Evolutionary conservation across 179 eudicot genomes (phyloP).

Genomic region (Spinacia oleracea): DNA sequence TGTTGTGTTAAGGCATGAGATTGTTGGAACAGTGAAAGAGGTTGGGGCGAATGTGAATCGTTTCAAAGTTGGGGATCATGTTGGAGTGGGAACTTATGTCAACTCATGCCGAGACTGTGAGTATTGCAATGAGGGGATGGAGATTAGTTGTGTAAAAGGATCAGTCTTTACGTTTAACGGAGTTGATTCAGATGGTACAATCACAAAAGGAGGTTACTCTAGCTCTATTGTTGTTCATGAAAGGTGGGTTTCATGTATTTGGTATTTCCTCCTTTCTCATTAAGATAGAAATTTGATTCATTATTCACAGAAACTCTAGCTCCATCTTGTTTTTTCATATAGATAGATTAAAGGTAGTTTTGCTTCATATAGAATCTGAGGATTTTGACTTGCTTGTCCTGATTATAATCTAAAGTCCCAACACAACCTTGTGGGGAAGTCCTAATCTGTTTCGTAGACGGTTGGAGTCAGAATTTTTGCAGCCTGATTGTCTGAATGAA

Average conservation of each 20-base stretch:
- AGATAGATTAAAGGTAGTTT: background rate
- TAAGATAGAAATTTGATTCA: background rate
- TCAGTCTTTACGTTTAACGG: constrained; percentile 59
- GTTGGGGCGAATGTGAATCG: constrained; percentile 58
- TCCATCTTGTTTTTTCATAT: background rate
- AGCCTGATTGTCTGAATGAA: background rate
- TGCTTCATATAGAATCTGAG: background rate
- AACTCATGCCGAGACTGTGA: constrained; percentile 83
- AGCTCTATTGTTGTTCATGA: constrained; percentile 70
- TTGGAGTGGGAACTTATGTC: constrained; percentile 81
- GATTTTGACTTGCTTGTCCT: background rate
- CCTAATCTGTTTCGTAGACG: too few relatives aligned
- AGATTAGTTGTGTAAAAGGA: constrained; percentile 63
- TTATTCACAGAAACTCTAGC: background rate
- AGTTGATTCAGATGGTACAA: constrained; percentile 64
- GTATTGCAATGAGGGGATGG: constrained; percentile 57
- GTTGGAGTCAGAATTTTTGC: background rate
- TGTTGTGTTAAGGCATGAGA: constrained; percentile 59
- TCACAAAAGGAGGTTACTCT: constrained; percentile 90
- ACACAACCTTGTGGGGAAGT: too few relatives aligned
- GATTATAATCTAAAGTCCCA: background rate
- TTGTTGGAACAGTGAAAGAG: constrained; percentile 65
- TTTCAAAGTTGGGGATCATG: constrained; percentile 72
- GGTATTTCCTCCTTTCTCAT: background rate
- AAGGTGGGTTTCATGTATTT: constrained; percentile 39